phyloP scores from a whole-genome alignment of 495 filamentous ascomycete species.

The Neurospora sp. region DNA sequence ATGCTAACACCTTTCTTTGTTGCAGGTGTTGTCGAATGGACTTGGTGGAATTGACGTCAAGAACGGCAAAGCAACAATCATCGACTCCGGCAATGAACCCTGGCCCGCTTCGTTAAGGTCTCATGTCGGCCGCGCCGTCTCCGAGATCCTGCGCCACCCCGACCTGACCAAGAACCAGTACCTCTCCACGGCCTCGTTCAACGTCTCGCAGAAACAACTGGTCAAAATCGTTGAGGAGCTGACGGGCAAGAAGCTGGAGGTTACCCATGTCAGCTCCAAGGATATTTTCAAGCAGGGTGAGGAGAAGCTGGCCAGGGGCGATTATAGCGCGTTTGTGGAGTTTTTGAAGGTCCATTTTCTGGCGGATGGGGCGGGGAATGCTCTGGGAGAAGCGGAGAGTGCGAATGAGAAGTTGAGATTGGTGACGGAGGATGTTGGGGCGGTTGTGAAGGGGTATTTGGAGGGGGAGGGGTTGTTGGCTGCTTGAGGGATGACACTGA shows the following conservation, averaged over 20 bases:
- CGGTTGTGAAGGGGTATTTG: slow-evolving; percentile 10
- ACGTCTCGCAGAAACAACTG: slow-evolving; percentile 45
- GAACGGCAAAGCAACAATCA: slow-evolving; percentile 33
- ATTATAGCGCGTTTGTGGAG: slow-evolving; percentile 33
- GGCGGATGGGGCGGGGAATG: slow-evolving; percentile 38
- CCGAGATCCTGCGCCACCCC: slow-evolving; percentile 37
- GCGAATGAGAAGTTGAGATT: slow-evolving; percentile 13
- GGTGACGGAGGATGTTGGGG: slow-evolving; percentile 15
- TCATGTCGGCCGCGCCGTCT: slow-evolving; percentile 39
- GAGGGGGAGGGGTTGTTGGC: not conserved
- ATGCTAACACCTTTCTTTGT: not conserved
- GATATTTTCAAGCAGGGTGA: slow-evolving; percentile 34
- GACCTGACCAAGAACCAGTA: slow-evolving; percentile 44
- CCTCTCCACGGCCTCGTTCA: slow-evolving; percentile 39
- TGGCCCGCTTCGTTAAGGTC: slow-evolving; percentile 38
- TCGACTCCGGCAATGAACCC: slow-evolving; percentile 43
- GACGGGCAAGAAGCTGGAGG: slow-evolving; percentile 30
- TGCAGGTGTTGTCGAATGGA: not conserved
- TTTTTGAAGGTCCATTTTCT: slow-evolving; percentile 24
- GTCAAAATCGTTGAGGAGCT: slow-evolving; percentile 38
- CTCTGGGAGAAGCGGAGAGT: slow-evolving; percentile 22
- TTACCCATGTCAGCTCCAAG: slow-evolving; percentile 26
- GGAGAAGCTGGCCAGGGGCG: slow-evolving; percentile 32
- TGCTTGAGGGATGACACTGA: too few relatives aligned
- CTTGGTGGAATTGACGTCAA: slow-evolving; percentile 9